Conservation (phyloP, 768 basidiomycete genomes). For the Calocybe indica region DNA sequence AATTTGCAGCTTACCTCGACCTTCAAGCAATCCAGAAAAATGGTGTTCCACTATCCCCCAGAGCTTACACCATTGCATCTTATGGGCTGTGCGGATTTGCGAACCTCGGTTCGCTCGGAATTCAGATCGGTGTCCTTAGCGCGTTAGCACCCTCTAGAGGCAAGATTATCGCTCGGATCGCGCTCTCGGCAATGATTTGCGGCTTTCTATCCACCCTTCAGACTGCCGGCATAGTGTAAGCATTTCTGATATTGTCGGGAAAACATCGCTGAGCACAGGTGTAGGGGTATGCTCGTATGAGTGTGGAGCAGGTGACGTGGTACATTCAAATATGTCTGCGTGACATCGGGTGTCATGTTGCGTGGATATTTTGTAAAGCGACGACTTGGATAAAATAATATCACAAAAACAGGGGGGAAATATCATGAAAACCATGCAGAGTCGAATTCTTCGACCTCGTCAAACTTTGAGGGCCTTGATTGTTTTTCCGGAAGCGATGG, state of each 20-base stretch:
- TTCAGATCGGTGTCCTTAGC: conserved; percentile 56
- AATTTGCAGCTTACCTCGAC: conserved; percentile 72
- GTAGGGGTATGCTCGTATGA: conserved; percentile 17
- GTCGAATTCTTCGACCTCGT: conserved; percentile 6
- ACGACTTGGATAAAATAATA: too few relatives aligned
- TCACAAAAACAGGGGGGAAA: too few relatives aligned
- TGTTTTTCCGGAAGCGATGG: conserved; percentile 74
- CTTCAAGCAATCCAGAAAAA: conserved; percentile 43
- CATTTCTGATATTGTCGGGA: conserved; percentile 5
- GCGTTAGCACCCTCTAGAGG: conserved; percentile 47
- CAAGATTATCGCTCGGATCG: conserved; percentile 65
- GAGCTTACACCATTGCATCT: conserved; percentile 76
- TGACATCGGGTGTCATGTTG: too few relatives aligned
- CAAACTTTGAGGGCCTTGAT: conserved; percentile 81
- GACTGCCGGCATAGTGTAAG: conserved; percentile 21
- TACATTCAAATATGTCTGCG: background rate
- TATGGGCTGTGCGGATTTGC: conserved; percentile 92
- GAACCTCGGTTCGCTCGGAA: conserved; percentile 81
- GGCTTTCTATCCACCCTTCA: conserved; percentile 31
- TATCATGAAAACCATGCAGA: too few relatives aligned
- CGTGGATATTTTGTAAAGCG: too few relatives aligned
- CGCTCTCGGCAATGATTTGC: conserved; percentile 43
- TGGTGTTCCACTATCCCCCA: conserved; percentile 54
- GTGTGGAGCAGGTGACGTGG: background rate
- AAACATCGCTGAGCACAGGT: conserved; percentile 2